Percentiles rank a stretch among this genome's conserved stretches.
Conservation (phyloP, 352 stramenopile species). For the Phytophthora sp. region DNA sequence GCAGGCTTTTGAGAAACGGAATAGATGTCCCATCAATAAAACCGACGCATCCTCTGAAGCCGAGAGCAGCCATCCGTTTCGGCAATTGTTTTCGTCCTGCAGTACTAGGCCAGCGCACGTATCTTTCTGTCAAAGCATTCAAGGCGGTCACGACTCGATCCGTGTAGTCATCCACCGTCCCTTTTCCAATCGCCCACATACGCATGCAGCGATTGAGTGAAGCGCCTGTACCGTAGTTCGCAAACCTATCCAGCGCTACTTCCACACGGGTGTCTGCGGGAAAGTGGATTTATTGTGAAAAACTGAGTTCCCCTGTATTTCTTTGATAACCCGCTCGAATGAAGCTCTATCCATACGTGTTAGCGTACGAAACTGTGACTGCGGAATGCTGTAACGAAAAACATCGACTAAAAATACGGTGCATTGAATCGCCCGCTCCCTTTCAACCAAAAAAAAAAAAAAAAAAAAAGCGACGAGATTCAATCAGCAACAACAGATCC, state of each 20-base stretch:
- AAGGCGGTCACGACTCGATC: not conserved
- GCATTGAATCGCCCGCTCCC: not conserved
- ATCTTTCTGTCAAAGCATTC: not conserved
- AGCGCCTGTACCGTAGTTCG: conserved; percentile 1
- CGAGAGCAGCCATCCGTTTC: not conserved
- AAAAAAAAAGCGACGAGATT: not conserved
- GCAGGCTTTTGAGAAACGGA: conserved; percentile 7
- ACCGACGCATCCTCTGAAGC: conserved; percentile 10
- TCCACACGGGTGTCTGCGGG: conserved; percentile 5
- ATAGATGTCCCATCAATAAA: conserved; percentile 21
- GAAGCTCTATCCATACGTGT: not conserved
- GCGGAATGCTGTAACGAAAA: not conserved
- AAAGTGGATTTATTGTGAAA: not conserved
- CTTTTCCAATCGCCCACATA: conserved; percentile 6
- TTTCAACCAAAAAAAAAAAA: too few relatives aligned
- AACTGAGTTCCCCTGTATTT: not conserved
- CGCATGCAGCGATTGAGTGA: not conserved
- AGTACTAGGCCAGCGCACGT: not conserved
- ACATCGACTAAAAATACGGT: not conserved
- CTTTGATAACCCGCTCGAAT: not conserved
- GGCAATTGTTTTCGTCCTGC: not conserved
- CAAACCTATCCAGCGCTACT: conserved; percentile 4
- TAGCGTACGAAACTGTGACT: not conserved
- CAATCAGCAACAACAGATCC: not conserved
- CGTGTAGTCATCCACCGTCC: conserved; percentile 4